Evolutionary conservation across 495 filamentous ascomycete genomes (phyloP).

Genomic region (Tetracladium setigerum): DNA sequence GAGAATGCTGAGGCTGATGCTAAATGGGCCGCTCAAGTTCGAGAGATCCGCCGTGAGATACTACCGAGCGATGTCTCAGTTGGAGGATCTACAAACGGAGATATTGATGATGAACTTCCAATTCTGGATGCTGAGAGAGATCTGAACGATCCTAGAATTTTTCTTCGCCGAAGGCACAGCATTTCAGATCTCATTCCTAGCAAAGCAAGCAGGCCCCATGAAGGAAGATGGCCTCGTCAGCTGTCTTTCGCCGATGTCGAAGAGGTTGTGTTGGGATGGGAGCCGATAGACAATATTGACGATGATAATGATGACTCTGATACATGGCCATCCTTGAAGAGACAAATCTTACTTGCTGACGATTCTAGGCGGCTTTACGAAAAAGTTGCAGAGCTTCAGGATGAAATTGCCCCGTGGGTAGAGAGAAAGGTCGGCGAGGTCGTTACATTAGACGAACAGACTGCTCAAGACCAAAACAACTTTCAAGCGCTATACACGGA

Average conservation of each 20-base stretch:
- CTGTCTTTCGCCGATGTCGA: slow-evolving; percentile 88
- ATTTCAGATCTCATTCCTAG: slow-evolving; percentile 28
- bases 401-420: slow-evolving; percentile 56
- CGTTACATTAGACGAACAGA: slow-evolving; percentile 52
- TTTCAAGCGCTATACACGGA: slow-evolving; percentile 63
- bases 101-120: slow-evolving; percentile 33
- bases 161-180: slow-evolving; percentile 43
- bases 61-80: slow-evolving; percentile 26
- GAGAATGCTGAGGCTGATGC: slow-evolving; percentile 10
- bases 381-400: slow-evolving; percentile 39
- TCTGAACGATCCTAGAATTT: slow-evolving; percentile 15
- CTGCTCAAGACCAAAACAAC: slow-evolving; percentile 52
- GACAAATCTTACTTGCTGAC: slow-evolving; percentile 45
- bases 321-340: slow-evolving; percentile 27
- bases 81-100: slow-evolving; percentile 35
- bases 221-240: slow-evolving; percentile 66
- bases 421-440: slow-evolving; percentile 53
- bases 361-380: slow-evolving; percentile 52
- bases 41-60: slow-evolving; percentile 12
- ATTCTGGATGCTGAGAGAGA: slow-evolving; percentile 30
- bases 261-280: slow-evolving; percentile 73
- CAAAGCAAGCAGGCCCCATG: slow-evolving; percentile 32
- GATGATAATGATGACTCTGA: slow-evolving; percentile 18
- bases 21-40: slow-evolving; percentile 16
- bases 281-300: slow-evolving; percentile 23